A percentile compares a stretch with the other conserved stretches of the same genome.
phyloP scores from a whole-genome alignment of 192 early-diverging fungal species.

The Chytriomyces confervae region DNA sequence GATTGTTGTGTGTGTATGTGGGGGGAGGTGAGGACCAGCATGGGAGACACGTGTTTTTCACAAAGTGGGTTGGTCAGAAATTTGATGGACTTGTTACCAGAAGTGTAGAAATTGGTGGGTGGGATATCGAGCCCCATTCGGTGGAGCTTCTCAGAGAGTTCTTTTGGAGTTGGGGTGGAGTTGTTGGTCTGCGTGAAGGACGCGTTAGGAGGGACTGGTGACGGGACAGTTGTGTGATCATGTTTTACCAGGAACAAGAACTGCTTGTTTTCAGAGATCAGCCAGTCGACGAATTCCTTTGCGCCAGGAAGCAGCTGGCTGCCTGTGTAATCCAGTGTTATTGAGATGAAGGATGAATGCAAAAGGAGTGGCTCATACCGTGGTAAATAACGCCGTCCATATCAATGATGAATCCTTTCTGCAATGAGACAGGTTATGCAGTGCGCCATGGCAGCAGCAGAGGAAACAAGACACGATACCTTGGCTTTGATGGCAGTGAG shows the following conservation, averaged over 20 bases:
- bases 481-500: conserved; percentile 33
- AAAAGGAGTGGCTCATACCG: conserved; percentile 15
- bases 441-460: background rate
- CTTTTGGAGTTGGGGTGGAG: conserved; percentile 65
- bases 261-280: conserved; percentile 57
- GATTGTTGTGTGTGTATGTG: background rate
- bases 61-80: background rate
- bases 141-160: conserved; percentile 57
- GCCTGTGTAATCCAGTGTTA: conserved; percentile 34
- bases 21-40: background rate
- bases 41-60: background rate
- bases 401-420: conserved; percentile 65
- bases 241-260: conserved; percentile 60
- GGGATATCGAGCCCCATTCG: conserved; percentile 58
- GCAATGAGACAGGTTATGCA: background rate
- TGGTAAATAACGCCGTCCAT: conserved; percentile 71
- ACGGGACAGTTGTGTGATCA: background rate
- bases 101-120: conserved; percentile 63
- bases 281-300: conserved; percentile 61
- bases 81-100: background rate
- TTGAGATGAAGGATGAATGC: background rate
- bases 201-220: background rate
- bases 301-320: conserved; percentile 58
- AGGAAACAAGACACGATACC: background rate
- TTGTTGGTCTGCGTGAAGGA: conserved; percentile 57